Conservation (phyloP, 306 rosid species). For the Arachis hypogaea region DNA sequence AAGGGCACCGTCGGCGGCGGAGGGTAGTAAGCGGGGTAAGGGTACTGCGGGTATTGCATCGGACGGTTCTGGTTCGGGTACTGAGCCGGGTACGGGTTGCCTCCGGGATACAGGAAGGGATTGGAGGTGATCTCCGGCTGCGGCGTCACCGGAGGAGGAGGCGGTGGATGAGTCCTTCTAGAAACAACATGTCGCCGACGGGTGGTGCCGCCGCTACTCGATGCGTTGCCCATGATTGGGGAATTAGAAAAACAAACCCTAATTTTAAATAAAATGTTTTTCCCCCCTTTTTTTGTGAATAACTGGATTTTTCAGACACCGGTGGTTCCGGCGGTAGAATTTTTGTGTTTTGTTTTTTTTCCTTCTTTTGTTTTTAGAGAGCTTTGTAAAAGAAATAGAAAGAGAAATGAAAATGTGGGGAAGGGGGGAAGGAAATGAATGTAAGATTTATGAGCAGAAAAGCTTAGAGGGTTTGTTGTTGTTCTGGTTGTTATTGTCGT, state of each 20-base stretch:
- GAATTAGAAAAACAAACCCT: slow-evolving; percentile 16
- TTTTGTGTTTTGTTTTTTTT: neutral
- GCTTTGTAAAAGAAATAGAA: neutral
- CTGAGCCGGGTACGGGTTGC: slow-evolving; percentile 65
- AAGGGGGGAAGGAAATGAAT: neutral
- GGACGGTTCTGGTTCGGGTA: slow-evolving; percentile 46
- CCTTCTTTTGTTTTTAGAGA: neutral
- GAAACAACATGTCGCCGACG: slow-evolving; percentile 55
- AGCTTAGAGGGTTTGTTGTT: neutral
- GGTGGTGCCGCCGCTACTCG: slow-evolving; percentile 47
- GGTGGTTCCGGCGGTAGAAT: neutral
- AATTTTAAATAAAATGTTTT: neutral
- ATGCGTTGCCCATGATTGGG: slow-evolving; percentile 70
- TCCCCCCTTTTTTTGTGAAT: neutral
- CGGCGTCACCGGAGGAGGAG: slow-evolving; percentile 63
- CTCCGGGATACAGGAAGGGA: slow-evolving; percentile 62
- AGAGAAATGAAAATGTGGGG: neutral
- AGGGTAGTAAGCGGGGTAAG: slow-evolving; percentile 46
- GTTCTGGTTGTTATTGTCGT: neutral
- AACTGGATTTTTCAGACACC: neutral
- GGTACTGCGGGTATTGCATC: slow-evolving; percentile 42
- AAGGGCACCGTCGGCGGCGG: slow-evolving; percentile 28
- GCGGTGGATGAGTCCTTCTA: slow-evolving; percentile 61
- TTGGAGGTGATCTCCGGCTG: slow-evolving; percentile 70
- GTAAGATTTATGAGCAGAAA: neutral